Conservation (phyloP, 345 rosid genomes). For the Eucalyptus shirleyi region DNA sequence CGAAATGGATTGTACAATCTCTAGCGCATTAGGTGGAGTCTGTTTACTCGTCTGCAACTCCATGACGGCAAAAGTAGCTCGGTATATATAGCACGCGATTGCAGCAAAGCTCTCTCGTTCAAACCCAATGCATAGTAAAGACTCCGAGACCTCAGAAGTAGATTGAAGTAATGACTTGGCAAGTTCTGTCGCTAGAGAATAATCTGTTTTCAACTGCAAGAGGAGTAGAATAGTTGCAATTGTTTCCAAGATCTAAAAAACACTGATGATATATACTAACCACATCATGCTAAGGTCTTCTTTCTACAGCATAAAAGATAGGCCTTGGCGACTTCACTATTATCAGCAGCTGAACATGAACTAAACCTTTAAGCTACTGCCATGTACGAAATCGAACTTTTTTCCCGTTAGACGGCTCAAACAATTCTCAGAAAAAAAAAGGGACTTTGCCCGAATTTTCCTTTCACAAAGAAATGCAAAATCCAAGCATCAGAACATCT, state of each 20-base stretch:
- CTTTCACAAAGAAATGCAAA: background rate
- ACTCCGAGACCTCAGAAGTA: constrained; percentile 37
- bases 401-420: background rate
- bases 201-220: constrained; percentile 28
- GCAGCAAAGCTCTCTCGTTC: constrained; percentile 33
- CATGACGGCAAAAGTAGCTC: constrained; percentile 48
- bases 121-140: constrained; percentile 13
- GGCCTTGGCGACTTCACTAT: background rate
- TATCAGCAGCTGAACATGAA: background rate
- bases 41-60: constrained; percentile 45
- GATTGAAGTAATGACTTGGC: constrained; percentile 31
- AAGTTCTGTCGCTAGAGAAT: constrained; percentile 2
- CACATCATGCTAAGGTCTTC: background rate
- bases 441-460: background rate
- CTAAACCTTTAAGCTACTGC: background rate
- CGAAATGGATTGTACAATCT: constrained; percentile 40
- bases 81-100: constrained; percentile 55
- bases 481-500: background rate
- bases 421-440: background rate
- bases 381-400: background rate
- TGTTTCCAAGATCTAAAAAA: background rate
- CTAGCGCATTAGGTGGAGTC: constrained; percentile 19
- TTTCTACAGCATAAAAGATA: background rate
- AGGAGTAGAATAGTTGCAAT: background rate
- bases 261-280: background rate